phyloP scores from a whole-genome alignment of 164 flowering plant genomes.

The Vitis amurensis region DNA sequence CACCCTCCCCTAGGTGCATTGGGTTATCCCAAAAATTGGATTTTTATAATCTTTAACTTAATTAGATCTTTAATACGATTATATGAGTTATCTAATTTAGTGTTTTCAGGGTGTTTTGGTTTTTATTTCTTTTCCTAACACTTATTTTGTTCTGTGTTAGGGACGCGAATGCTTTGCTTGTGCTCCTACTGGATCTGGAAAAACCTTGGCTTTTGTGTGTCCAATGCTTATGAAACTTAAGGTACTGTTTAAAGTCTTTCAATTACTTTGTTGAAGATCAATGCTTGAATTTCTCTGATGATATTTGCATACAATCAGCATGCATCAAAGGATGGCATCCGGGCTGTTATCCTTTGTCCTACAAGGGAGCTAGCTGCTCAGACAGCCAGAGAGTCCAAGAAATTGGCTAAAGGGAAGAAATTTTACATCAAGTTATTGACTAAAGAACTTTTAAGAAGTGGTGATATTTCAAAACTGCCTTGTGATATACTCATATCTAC shows the following conservation, averaged over 20 bases:
- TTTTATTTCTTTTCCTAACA: background rate
- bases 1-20: too few species aligned
- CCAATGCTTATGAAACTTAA: constrained; percentile 90
- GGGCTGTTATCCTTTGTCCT: constrained; percentile 87
- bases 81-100: background rate
- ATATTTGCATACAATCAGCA: constrained; percentile 38
- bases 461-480: constrained; percentile 61
- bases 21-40: too few species aligned
- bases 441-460: constrained; percentile 55
- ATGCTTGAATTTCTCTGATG: constrained; percentile 2
- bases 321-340: constrained; percentile 62
- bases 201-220: constrained; percentile 84
- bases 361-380: constrained; percentile 91
- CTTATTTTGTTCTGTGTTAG: constrained; percentile 28
- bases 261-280: background rate
- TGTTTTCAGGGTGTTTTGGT: background rate
- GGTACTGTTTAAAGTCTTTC: constrained; percentile 39
- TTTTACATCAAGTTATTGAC: constrained; percentile 74
- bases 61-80: background rate
- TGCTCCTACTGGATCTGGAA: constrained; percentile 99
- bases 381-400: constrained; percentile 88
- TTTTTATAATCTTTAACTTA: background rate
- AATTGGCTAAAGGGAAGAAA: constrained; percentile 75
- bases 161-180: constrained; percentile 96
- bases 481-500: constrained; percentile 91